These are phyloP conservation scores for Gloeopeniophorella convolvens DNA, from an alignment of 768 basidiomycete genomes.

Conservation along the genomic window DNA sequence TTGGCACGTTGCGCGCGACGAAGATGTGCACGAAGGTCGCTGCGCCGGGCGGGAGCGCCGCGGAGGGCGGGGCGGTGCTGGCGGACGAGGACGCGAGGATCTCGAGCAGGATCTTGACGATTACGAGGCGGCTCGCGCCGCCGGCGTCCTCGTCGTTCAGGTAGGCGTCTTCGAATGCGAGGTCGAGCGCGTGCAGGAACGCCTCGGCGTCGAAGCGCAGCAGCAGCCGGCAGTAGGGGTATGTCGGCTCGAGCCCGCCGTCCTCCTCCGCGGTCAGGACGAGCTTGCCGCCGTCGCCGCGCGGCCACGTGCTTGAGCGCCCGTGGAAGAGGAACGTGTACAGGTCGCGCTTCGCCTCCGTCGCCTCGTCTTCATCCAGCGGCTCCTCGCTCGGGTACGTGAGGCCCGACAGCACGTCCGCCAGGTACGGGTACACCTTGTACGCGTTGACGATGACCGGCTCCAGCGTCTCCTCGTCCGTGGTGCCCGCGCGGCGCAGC, in stretches of 20 bases:
- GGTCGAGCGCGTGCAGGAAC: conserved; percentile 87
- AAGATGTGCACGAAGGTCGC: conserved; percentile 90
- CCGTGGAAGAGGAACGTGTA: conserved; percentile 85
- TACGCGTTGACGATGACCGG: conserved; percentile 67
- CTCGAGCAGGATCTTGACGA: conserved; percentile 81
- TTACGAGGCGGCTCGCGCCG: conserved; percentile 65
- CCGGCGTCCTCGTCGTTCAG: conserved; percentile 65
- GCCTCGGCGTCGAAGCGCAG: conserved; percentile 90
- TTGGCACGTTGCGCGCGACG: conserved; percentile 92
- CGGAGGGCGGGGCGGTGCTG: conserved; percentile 7
- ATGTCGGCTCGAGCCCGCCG: conserved; percentile 72
- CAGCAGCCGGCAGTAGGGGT: conserved; percentile 81
- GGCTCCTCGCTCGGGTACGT: conserved; percentile 82
- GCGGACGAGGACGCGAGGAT: conserved; percentile 36
- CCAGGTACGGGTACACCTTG: conserved; percentile 87
- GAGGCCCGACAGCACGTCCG: conserved; percentile 71
- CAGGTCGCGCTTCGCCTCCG: conserved; percentile 61
- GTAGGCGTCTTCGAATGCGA: conserved; percentile 90
- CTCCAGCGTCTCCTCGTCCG: conserved; percentile 43
- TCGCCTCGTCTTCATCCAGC: conserved; percentile 56
- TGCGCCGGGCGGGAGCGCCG: conserved; percentile 52
- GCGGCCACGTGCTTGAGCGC: conserved; percentile 72
- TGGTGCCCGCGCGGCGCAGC: conserved; percentile 32
- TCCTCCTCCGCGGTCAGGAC: conserved; percentile 72
- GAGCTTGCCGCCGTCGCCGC: conserved; percentile 60